A percentile compares a stretch with the other conserved stretches of the same genome.
phyloP scores from a whole-genome alignment of 2,329 filamentous ascomycete species.

The Penicillium janthinellum region DNA sequence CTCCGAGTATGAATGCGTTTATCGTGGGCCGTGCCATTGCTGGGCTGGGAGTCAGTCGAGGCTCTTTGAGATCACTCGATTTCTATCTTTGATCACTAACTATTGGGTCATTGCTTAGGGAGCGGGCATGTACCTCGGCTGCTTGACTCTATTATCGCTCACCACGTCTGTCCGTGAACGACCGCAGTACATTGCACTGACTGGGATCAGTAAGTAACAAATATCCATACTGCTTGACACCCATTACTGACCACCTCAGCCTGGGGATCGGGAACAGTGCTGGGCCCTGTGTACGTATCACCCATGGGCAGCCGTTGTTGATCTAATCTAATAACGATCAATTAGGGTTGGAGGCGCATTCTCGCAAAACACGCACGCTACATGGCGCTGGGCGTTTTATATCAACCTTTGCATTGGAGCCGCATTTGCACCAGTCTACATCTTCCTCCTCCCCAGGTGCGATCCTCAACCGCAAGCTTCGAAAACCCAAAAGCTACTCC shows the following conservation, averaged over 20 bases:
- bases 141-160: constrained; percentile 30
- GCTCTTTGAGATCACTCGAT: background rate
- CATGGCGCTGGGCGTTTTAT: constrained; percentile 53
- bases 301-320: background rate
- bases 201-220: constrained; percentile 28
- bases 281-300: constrained; percentile 36
- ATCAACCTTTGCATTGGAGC: constrained; percentile 57
- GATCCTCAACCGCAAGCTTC: constrained; percentile 27
- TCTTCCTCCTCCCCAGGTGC: constrained; percentile 46
- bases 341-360: constrained; percentile 41
- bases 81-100: too few species aligned
- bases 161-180: constrained; percentile 23
- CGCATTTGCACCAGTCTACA: constrained; percentile 45
- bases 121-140: constrained; percentile 36
- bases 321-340: background rate
- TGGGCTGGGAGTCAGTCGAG: constrained; percentile 36
- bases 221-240: too few species aligned
- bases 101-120: constrained; percentile 38
- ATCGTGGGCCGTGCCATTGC: constrained; percentile 47
- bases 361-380: constrained; percentile 20
- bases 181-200: constrained; percentile 36
- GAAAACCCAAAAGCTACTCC: constrained; percentile 26
- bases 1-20: constrained; percentile 49
- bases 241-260: constrained; percentile 8
- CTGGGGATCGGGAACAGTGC: constrained; percentile 25